Percentiles rank a stretch among this genome's conserved stretches.
phyloP scores from a whole-genome alignment of 1,139 yeast species.

The Candida buenavistaensis region DNA sequence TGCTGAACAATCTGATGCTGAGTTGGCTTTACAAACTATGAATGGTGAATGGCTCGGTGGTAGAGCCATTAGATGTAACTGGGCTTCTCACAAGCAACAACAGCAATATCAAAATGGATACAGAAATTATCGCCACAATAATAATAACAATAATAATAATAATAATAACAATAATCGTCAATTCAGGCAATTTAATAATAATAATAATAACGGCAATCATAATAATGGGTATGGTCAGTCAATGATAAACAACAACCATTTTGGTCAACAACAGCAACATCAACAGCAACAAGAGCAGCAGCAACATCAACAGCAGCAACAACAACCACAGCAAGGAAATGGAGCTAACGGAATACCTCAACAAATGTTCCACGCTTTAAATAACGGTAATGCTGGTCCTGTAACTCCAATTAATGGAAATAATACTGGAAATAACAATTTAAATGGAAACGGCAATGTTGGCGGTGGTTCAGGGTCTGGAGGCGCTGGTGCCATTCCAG shows the following conservation, averaged over 20 bases:
- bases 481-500: conserved; percentile 18
- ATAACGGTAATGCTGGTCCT: conserved; percentile 5
- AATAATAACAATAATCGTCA: conserved; percentile 15
- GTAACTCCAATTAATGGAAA: conserved; percentile 3
- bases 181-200: conserved; percentile 12
- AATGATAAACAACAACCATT: conserved; percentile 8
- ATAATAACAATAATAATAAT: conserved; percentile 14
- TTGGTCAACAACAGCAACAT: conserved; percentile 2
- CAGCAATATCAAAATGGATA: conserved; percentile 8
- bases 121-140: conserved; percentile 13
- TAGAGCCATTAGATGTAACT: conserved; percentile 77
- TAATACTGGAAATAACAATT: not conserved
- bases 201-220: conserved; percentile 2
- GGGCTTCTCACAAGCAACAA: conserved; percentile 77
- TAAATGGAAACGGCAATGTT: conserved; percentile 9
- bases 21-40: conserved; percentile 69
- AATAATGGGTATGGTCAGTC: conserved; percentile 8
- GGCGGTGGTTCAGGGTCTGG: not conserved
- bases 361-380: conserved; percentile 6
- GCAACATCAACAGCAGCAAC: conserved; percentile 3
- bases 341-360: conserved; percentile 2
- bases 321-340: conserved; percentile 4
- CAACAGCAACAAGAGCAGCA: conserved; percentile 4
- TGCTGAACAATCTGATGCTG: conserved; percentile 65
- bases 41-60: conserved; percentile 74